Conservation (phyloP, 2,329 filamentous ascomycete species). For the Hypomyces perniciosus region DNA sequence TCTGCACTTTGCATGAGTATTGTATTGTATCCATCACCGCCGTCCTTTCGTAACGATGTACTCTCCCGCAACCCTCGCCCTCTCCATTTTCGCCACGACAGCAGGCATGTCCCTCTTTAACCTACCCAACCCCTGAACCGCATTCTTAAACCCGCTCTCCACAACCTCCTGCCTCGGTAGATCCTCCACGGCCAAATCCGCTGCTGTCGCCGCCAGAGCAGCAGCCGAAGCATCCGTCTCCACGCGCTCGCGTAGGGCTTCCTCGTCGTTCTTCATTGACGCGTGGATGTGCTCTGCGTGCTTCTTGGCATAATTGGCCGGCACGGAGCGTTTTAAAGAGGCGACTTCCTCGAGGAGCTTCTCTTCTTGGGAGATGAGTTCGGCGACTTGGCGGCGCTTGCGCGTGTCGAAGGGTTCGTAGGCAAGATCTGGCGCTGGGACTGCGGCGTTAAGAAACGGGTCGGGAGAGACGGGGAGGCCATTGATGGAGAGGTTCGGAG, state of each 20-base stretch:
- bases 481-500: constrained; percentile 58
- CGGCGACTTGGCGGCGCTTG: constrained; percentile 53
- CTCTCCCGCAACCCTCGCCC: constrained; percentile 53
- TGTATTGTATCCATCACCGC: not conserved
- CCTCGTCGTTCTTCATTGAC: constrained; percentile 42
- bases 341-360: constrained; percentile 60
- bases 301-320: constrained; percentile 36
- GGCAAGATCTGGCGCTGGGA: constrained; percentile 23
- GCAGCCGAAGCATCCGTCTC: constrained; percentile 17
- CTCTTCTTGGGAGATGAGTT: constrained; percentile 56
- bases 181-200: constrained; percentile 24
- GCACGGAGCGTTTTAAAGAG: constrained; percentile 49
- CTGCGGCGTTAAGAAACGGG: constrained; percentile 28
- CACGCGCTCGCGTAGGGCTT: constrained; percentile 29
- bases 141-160: constrained; percentile 40
- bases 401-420: constrained; percentile 57
- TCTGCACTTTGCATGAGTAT: no score
- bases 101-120: constrained; percentile 57
- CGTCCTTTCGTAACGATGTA: constrained; percentile 40
- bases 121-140: constrained; percentile 45
- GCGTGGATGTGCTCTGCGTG: constrained; percentile 36
- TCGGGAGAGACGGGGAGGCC: constrained; percentile 45
- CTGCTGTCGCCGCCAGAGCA: constrained; percentile 17
- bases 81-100: constrained; percentile 59
- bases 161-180: constrained; percentile 40